These are phyloP conservation scores for Phyllosticta citriasiana DNA, from an alignment of 2,329 filamentous ascomycete genomes.

Conservation along the genomic window DNA sequence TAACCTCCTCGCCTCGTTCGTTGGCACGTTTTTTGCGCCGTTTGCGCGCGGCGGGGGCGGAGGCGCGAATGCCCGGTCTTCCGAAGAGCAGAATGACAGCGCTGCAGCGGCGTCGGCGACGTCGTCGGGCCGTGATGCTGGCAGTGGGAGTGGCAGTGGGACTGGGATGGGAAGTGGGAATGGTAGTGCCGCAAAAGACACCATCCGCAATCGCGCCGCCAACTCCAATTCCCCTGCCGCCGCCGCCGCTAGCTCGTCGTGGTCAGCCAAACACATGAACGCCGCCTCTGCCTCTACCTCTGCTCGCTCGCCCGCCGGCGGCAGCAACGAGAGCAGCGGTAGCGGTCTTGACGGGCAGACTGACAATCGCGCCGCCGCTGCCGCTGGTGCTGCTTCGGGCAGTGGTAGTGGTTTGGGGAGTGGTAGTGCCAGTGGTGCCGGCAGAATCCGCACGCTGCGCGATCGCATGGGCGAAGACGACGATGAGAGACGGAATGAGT, in stretches of 20 bases:
- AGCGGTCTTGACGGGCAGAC: conserved; percentile 17
- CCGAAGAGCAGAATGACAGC: neutral
- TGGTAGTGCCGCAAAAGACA: no score
- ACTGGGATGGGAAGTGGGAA: no score
- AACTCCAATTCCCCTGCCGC: neutral
- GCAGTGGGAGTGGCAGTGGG: no score
- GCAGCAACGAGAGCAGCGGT: conserved; percentile 15
- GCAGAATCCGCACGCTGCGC: conserved; percentile 35
- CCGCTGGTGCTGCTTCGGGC: neutral
- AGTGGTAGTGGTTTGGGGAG: neutral
- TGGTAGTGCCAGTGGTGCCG: conserved; percentile 9
- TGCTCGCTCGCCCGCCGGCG: no score
- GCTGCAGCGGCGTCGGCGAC: neutral
- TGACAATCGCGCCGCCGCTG: neutral
- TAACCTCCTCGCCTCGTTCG: conserved; percentile 1
- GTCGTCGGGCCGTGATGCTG: neutral
- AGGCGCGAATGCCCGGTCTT: neutral
- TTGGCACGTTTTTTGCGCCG: conserved; percentile 9
- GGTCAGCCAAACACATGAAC: neutral
- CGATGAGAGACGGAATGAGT: conserved; percentile 39
- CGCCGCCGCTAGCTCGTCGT: neutral
- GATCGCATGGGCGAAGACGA: conserved; percentile 28
- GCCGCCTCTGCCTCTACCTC: conserved; percentile 1
- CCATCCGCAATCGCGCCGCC: no score
- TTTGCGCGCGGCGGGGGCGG: conserved; percentile 1